These are phyloP conservation scores for Apophysomyces sp. DNA, from an alignment of 371 early-diverging fungal species.

Conservation along the genomic window DNA sequence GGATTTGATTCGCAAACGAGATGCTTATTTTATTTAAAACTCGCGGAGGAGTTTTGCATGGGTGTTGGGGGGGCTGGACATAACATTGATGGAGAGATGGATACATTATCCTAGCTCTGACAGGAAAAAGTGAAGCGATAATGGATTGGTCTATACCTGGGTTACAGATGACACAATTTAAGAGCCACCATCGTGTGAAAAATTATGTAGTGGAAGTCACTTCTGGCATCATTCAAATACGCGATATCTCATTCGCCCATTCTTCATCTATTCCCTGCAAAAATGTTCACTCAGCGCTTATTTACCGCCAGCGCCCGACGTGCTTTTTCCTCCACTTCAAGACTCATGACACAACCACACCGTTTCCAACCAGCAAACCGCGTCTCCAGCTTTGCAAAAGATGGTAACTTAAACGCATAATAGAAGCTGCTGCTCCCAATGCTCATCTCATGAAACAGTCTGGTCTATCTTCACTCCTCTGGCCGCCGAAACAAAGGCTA, in stretches of 20 bases:
- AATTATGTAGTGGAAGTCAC: too few relatives aligned
- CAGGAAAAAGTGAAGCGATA: too few relatives aligned
- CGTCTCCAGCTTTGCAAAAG: constrained; percentile 43
- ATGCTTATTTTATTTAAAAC: too few relatives aligned
- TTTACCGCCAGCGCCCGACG: not conserved
- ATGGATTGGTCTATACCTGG: too few relatives aligned
- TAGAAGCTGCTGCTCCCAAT: not conserved
- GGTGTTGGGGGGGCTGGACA: too few relatives aligned
- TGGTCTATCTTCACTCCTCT: constrained; percentile 93
- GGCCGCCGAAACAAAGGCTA: constrained; percentile 80
- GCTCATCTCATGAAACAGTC: constrained; percentile 43
- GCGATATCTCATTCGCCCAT: not conserved
- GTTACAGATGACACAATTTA: too few relatives aligned
- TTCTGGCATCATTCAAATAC: not conserved
- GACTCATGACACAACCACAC: constrained; percentile 6
- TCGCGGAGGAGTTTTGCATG: too few relatives aligned
- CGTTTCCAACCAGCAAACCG: constrained; percentile 32
- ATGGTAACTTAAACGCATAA: constrained; percentile 29
- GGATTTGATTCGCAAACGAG: too few relatives aligned
- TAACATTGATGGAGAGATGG: too few relatives aligned
- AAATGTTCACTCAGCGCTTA: not conserved
- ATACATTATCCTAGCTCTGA: too few relatives aligned
- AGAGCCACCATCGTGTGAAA: too few relatives aligned
- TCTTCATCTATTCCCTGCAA: not conserved
- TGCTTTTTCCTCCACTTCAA: not conserved